Conservation (phyloP, 1,284 basidiomycete species). For the Phenoliferia sp. region DNA sequence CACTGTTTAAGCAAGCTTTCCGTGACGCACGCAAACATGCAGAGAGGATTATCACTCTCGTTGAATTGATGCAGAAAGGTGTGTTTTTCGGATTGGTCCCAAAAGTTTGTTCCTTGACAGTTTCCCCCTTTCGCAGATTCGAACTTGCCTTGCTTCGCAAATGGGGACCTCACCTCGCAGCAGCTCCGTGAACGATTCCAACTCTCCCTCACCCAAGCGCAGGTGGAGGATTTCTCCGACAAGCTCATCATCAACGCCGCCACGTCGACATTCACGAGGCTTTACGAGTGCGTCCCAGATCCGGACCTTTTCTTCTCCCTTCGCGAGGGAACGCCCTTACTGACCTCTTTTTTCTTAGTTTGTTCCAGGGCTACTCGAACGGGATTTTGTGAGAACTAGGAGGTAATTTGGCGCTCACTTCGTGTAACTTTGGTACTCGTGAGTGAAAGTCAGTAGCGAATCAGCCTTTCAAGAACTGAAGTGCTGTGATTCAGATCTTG, state of each 20-base stretch:
- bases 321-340: too few species aligned
- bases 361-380: conserved; percentile 26
- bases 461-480: too few species aligned
- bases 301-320: too few species aligned
- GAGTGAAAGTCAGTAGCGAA: too few species aligned
- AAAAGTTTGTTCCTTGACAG: not conserved
- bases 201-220: conserved; percentile 75
- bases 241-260: conserved; percentile 61
- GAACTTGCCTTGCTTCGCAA: conserved; percentile 82
- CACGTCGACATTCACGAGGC: conserved; percentile 27
- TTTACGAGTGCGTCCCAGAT: conserved; percentile 27
- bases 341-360: not conserved
- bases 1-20: conserved; percentile 87
- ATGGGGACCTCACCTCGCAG: conserved; percentile 82
- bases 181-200: conserved; percentile 91
- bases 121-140: conserved; percentile 58
- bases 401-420: too few species aligned
- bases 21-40: conserved; percentile 92
- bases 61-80: conserved; percentile 96
- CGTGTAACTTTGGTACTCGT: too few species aligned
- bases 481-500: too few species aligned
- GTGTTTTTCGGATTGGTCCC: conserved; percentile 23
- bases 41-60: conserved; percentile 90
- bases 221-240: conserved; percentile 85
- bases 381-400: conserved; percentile 26